Percentiles rank a stretch among this genome's conserved stretches.
These are phyloP conservation scores for Musa troglodytarum DNA, from an alignment of 176 grass and related monocot genomes.

Conservation along the genomic window DNA sequence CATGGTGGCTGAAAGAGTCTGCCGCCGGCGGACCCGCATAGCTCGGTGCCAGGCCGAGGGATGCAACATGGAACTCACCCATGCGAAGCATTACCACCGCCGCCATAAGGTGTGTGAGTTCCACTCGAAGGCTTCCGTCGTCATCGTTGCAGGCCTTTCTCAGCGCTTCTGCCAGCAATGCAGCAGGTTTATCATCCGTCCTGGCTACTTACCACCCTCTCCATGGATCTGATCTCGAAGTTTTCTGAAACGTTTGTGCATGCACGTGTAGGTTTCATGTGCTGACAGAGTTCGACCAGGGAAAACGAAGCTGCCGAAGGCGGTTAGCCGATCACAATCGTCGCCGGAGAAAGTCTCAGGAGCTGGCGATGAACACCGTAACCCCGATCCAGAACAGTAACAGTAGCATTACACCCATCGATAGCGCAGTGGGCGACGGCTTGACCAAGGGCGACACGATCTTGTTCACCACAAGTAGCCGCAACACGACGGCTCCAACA, in stretches of 20 bases:
- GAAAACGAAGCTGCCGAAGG: conserved; percentile 4
- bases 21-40: conserved; percentile 4
- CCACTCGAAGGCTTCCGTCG: conserved; percentile 14
- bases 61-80: conserved; percentile 9
- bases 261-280: not conserved
- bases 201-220: too few species aligned
- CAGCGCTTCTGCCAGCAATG: conserved; percentile 23
- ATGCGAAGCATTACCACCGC: conserved; percentile 22
- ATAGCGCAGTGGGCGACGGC: too few species aligned
- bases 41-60: conserved; percentile 16
- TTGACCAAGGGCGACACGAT: too few species aligned
- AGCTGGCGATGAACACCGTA: not conserved
- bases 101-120: conserved; percentile 22
- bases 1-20: not conserved
- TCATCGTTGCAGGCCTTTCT: conserved; percentile 9
- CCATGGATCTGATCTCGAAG: not conserved
- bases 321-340: conserved; percentile 9
- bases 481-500: not conserved
- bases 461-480: too few species aligned
- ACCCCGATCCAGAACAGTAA: not conserved
- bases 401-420: not conserved
- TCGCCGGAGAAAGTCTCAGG: conserved; percentile 1
- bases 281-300: not conserved
- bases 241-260: not conserved
- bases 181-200: conserved; percentile 2